Evolutionary conservation across 441 rosid species (phyloP).

Genomic region (Gossypium davidsonii): DNA sequence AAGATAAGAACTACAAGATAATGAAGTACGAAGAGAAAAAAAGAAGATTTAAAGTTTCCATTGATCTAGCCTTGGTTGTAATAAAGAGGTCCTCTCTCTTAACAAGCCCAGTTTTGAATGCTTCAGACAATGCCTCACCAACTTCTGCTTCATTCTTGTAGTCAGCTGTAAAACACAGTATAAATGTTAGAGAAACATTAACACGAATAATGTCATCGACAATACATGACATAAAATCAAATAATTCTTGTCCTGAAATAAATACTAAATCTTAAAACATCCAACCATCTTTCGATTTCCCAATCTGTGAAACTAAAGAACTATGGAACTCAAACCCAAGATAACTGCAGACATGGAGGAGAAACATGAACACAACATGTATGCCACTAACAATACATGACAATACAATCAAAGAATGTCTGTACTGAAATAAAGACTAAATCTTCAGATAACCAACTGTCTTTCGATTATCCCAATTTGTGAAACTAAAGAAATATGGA

Average conservation of each 20-base stretch:
- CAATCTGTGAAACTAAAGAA: neutral
- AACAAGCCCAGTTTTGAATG: constrained; percentile 56
- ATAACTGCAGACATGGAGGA: neutral
- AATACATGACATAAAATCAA: neutral
- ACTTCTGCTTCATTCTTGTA: constrained; percentile 78
- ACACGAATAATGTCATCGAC: neutral
- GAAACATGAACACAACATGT: neutral
- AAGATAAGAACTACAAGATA: neutral
- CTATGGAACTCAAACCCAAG: neutral
- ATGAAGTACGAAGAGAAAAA: neutral
- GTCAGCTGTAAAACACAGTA: constrained; percentile 50
- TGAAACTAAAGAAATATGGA: neutral
- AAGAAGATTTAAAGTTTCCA: neutral
- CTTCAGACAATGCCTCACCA: constrained; percentile 81
- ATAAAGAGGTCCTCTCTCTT: constrained; percentile 84
- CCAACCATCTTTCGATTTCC: neutral
- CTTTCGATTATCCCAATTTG: neutral
- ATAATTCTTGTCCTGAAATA: neutral
- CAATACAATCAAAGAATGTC: neutral
- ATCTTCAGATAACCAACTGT: neutral
- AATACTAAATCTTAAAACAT: neutral
- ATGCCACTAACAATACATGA: neutral
- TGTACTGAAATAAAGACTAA: neutral
- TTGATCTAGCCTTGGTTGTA: constrained; percentile 61
- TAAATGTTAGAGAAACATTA: neutral